Percentiles rank a stretch among this genome's conserved stretches.
Evolutionary conservation across 257 asterid species (phyloP).

Genomic region (Avicennia marina): DNA sequence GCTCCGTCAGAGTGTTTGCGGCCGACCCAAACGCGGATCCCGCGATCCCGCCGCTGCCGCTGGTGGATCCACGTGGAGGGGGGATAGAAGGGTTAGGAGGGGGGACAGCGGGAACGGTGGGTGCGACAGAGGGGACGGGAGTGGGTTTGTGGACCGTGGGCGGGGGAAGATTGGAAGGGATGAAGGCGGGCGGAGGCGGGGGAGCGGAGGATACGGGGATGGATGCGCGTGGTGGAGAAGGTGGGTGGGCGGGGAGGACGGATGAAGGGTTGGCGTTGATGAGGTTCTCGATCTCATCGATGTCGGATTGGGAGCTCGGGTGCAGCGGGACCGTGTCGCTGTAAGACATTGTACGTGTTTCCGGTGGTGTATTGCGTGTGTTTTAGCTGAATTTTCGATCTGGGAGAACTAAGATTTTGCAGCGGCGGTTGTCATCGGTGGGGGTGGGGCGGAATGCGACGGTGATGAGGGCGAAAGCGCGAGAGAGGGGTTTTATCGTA

Average conservation of each 20-base stretch:
- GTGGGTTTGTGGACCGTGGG: conserved; percentile 30
- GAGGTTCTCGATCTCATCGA: conserved; percentile 95
- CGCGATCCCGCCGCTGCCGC: conserved; percentile 25
- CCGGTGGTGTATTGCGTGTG: too few species aligned
- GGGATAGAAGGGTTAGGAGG: too few species aligned
- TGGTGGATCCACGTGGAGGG: conserved; percentile 30
- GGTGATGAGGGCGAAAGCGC: too few species aligned
- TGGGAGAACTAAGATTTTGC: too few species aligned
- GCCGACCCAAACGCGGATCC: conserved; percentile 63
- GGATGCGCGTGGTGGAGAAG: conserved; percentile 75
- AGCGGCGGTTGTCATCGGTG: too few species aligned
- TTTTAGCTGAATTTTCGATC: too few species aligned
- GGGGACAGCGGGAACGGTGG: conserved; percentile 30
- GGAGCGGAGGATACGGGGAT: conserved; percentile 55
- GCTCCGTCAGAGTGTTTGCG: conserved; percentile 80
- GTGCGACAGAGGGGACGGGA: conserved; percentile 28
- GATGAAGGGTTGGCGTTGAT: too few species aligned
- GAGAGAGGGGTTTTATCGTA: too few species aligned
- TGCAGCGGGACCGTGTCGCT: conserved; percentile 74
- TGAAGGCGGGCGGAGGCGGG: conserved; percentile 36
- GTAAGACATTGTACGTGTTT: conserved; percentile 73
- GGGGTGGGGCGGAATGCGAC: too few species aligned
- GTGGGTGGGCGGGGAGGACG: conserved; percentile 74
- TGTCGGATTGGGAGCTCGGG: conserved; percentile 80
- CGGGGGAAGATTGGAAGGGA: conserved; percentile 56